A percentile compares a stretch with the other conserved stretches of the same genome.
These are phyloP conservation scores for Rubia tinctorum DNA, from an alignment of 305 asterid species.

Conservation along the genomic window DNA sequence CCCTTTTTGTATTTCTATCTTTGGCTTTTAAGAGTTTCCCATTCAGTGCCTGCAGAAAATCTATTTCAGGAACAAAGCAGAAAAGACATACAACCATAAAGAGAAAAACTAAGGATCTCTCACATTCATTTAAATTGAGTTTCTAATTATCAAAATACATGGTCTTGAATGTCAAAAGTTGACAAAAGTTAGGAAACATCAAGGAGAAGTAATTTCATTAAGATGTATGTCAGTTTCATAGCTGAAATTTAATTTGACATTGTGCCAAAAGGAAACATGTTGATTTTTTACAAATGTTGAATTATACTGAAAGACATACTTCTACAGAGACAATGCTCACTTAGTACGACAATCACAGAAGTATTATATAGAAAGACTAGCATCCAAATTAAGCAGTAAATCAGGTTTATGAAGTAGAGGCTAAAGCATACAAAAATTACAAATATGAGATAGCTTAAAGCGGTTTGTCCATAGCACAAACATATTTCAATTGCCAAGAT, in stretches of 20 bases:
- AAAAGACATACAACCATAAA: background rate
- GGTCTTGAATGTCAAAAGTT: background rate
- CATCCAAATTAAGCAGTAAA: background rate
- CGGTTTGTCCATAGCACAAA: background rate
- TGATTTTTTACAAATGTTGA: background rate
- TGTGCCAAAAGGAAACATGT: background rate
- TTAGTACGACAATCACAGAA: background rate
- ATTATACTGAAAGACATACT: background rate
- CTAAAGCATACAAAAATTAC: background rate
- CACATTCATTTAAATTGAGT: background rate
- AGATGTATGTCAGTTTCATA: background rate
- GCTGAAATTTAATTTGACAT: background rate
- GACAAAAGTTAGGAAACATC: background rate
- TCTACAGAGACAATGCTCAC: background rate
- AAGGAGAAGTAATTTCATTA: background rate
- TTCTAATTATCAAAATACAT: background rate
- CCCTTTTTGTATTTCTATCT: conserved; percentile 83
- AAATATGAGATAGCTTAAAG: background rate
- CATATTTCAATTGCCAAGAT: background rate
- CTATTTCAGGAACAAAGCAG: background rate
- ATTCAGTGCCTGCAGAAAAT: conserved; percentile 63
- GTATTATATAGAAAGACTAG: background rate
- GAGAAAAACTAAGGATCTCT: conserved; percentile 1
- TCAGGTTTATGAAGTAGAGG: background rate
- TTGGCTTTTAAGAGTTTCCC: conserved; percentile 88